Percentiles rank a stretch among this genome's conserved stretches.
Conservation (phyloP, 1,284 basidiomycete genomes). For the Boletellus dicymbophilus region DNA sequence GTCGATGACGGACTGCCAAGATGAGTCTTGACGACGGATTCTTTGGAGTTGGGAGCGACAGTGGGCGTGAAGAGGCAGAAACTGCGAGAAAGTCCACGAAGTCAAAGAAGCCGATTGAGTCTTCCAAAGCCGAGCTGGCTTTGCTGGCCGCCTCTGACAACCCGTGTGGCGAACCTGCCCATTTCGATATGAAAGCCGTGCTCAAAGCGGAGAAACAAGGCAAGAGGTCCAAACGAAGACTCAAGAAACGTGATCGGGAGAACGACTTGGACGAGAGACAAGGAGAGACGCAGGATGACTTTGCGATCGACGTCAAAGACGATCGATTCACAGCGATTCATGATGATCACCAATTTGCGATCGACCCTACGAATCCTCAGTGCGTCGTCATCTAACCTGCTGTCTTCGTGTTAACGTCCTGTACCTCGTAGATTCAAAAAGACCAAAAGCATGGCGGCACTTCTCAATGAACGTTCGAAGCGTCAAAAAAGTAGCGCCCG, state of each 20-base stretch:
- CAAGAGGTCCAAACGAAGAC: conserved; percentile 39
- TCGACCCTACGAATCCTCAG: conserved; percentile 96
- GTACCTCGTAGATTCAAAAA: conserved; percentile 72
- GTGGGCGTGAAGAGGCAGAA: conserved; percentile 43
- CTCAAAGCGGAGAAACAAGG: conserved; percentile 84
- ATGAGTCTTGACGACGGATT: conserved; percentile 61
- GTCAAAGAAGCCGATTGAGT: conserved; percentile 6
- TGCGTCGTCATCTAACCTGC: conserved; percentile 48
- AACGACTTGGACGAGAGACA: conserved; percentile 46
- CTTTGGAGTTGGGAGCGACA: conserved; percentile 49
- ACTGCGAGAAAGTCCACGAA: conserved; percentile 25
- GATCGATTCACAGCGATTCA: conserved; percentile 87
- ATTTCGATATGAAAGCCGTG: conserved; percentile 93
- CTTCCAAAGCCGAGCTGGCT: conserved; percentile 57
- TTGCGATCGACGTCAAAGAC: conserved; percentile 86
- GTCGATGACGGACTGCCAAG: conserved; percentile 25
- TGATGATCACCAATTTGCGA: conserved; percentile 91
- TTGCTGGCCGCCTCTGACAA: conserved; percentile 64
- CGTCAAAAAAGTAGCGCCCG: conserved; percentile 45
- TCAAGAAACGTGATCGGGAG: conserved; percentile 44
- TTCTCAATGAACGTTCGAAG: conserved; percentile 74
- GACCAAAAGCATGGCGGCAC: conserved; percentile 83
- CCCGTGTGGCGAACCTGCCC: conserved; percentile 57
- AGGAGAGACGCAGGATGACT: conserved; percentile 73
- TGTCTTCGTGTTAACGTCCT: neutral